Conservation (phyloP, 768 basidiomycete genomes). For the Xerocomus brunneocitrinus region DNA sequence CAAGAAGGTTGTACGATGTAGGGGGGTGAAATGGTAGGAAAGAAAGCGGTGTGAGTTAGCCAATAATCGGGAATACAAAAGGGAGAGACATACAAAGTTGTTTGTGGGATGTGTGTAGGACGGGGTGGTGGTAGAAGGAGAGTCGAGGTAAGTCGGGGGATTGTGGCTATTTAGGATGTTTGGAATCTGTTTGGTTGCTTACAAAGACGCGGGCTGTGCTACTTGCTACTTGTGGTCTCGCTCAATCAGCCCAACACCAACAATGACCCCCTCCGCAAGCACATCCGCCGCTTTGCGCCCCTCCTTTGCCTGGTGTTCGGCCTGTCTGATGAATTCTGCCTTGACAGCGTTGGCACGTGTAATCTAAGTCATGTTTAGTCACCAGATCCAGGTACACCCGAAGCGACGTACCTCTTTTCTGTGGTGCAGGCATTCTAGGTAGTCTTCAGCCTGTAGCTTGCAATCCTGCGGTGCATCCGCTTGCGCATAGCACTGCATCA, state of each 20-base stretch:
- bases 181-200: slow-evolving; percentile 37
- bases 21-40: not conserved
- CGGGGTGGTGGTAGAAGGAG: slow-evolving; percentile 27
- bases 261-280: slow-evolving; percentile 67
- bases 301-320: slow-evolving; percentile 60
- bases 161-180: slow-evolving; percentile 35
- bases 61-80: not conserved
- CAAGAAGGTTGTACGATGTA: not conserved
- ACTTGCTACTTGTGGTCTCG: slow-evolving; percentile 32
- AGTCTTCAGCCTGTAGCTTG: slow-evolving; percentile 70
- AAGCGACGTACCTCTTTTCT: slow-evolving; percentile 70
- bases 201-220: slow-evolving; percentile 21
- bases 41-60: not conserved
- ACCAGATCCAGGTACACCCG: not conserved
- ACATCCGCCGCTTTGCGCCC: slow-evolving; percentile 69
- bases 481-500: slow-evolving; percentile 72
- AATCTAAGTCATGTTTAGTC: slow-evolving; percentile 37
- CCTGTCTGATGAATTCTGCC: slow-evolving; percentile 64
- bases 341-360: slow-evolving; percentile 66
- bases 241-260: slow-evolving; percentile 72
- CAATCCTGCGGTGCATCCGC: slow-evolving; percentile 76
- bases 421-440: slow-evolving; percentile 87
- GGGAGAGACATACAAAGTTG: slow-evolving; percentile 10
- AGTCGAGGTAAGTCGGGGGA: slow-evolving; percentile 12
- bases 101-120: not conserved